phyloP scores from a whole-genome alignment of 768 basidiomycete genomes.

The Boletus insuetus region DNA sequence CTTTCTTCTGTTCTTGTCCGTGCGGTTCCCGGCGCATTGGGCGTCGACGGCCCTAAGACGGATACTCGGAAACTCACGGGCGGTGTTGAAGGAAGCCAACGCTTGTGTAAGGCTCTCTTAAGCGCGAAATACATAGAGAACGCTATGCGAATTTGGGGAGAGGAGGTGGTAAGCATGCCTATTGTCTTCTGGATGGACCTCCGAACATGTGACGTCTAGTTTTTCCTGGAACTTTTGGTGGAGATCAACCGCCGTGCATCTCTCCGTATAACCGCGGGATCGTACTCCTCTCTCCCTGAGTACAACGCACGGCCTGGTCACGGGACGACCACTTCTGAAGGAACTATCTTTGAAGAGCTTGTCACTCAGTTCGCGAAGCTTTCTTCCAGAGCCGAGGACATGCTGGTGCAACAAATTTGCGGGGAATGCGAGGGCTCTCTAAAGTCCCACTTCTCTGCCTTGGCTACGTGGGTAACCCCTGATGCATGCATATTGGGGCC shows the following conservation, averaged over 20 bases:
- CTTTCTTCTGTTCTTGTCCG: slow-evolving; percentile 85
- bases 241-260: slow-evolving; percentile 65
- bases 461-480: slow-evolving; percentile 37
- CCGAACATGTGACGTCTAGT: slow-evolving; percentile 44
- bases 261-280: slow-evolving; percentile 53
- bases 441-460: slow-evolving; percentile 65
- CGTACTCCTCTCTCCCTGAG: slow-evolving; percentile 50
- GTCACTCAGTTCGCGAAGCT: slow-evolving; percentile 61
- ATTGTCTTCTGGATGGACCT: neutral
- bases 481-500: neutral
- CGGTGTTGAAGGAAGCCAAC: slow-evolving; percentile 79
- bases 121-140: slow-evolving; percentile 73
- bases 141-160: slow-evolving; percentile 80
- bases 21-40: slow-evolving; percentile 88
- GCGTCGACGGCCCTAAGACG: slow-evolving; percentile 40
- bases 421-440: slow-evolving; percentile 77
- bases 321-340: slow-evolving; percentile 41
- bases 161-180: slow-evolving; percentile 70
- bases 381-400: slow-evolving; percentile 73
- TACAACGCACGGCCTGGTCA: slow-evolving; percentile 21
- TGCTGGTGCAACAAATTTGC: slow-evolving; percentile 80
- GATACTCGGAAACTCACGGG: slow-evolving; percentile 69
- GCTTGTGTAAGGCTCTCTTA: slow-evolving; percentile 82
- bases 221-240: slow-evolving; percentile 88
- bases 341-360: slow-evolving; percentile 79